phyloP scores from a whole-genome alignment of 1,284 basidiomycete species.

The Apiotrichum sp. region DNA sequence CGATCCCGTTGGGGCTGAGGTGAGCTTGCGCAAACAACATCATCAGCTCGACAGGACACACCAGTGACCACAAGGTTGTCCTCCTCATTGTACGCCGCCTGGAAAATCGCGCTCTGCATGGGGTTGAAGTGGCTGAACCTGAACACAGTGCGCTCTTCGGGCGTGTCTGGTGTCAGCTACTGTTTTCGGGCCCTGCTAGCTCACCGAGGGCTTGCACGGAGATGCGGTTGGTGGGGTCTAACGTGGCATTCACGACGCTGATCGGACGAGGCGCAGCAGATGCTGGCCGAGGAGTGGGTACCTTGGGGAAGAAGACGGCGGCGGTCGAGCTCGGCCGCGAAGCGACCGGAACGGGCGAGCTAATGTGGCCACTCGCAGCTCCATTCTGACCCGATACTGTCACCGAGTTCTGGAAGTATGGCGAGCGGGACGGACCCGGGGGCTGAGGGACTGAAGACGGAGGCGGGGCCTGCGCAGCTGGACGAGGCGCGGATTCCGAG shows the following conservation, averaged over 20 bases:
- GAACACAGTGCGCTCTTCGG: slow-evolving; percentile 8
- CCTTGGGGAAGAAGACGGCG: not conserved
- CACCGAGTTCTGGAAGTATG: not conserved
- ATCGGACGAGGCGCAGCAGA: not conserved
- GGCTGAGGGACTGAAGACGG: too few relatives aligned
- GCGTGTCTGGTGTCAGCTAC: slow-evolving; percentile 2
- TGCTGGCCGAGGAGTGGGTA: not conserved
- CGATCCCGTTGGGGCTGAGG: slow-evolving; percentile 79
- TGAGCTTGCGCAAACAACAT: too few relatives aligned
- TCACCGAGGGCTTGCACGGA: slow-evolving; percentile 7
- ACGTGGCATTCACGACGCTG: not conserved
- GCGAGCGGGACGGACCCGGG: not conserved
- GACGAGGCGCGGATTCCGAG: too few relatives aligned
- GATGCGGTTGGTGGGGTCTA: not conserved
- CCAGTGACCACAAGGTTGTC: slow-evolving; percentile 79
- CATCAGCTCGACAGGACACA: slow-evolving; percentile 36
- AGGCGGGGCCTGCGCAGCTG: too few relatives aligned
- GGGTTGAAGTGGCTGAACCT: slow-evolving; percentile 16
- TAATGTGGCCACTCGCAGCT: not conserved
- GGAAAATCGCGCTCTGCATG: slow-evolving; percentile 19
- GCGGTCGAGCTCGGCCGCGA: not conserved
- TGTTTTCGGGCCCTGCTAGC: not conserved
- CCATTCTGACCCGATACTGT: too few relatives aligned
- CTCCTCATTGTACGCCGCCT: slow-evolving; percentile 54
- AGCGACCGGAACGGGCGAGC: not conserved